Base-by-base conservation (phyloP, 1,139 yeast species). In the Debaryomyces fabryi region DNA sequence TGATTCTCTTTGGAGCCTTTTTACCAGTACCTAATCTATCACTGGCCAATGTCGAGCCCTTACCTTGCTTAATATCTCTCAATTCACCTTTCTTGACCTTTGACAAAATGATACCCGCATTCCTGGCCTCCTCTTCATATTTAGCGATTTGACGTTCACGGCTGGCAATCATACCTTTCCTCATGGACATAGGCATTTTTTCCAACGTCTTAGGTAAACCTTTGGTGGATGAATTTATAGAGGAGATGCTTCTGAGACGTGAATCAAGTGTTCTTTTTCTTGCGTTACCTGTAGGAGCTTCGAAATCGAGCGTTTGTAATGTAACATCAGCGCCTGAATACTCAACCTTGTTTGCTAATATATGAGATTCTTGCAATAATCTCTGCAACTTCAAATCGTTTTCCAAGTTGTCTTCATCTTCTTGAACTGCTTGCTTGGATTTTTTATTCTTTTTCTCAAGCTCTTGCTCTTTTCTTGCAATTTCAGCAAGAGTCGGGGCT, bases 351-450 rank as follows among this genome's bases (percentile, higher is more conserved):
- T 82, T 82, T 13, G 92, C 79, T 47, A 93, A 71, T 34, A 93
- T 86, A 62, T 91, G 97, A 0, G 97, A 91, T 65, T 93, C 98
- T 52, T 79, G 78, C 33, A 93, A 72, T 39, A 93, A 79, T 49
- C 97, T 71, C 63, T 92, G 97, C 41, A 93, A 72, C 54, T 88
- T 95, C 24, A 91, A 60, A 65, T 92, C 98, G 56, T 92, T 88
- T 51, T 87, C 81, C 49, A 91, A 63, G 59, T 89, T 84, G 27
- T 74, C 80, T 5, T 61, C 63, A 36, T 76, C 80, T 53, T 75
- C 80, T 47, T 66, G 58, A 2, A 62, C 62, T 2, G 61, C 62
- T 45, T 62, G 62, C 4, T 54, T 57, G 6, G 42, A 21, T 32
- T 32, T 42, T 57, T 60, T 52, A 68, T 74, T 41, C 64, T 66